Base-by-base conservation (phyloP, 1,284 basidiomycete species). In the Cutaneotrichosporon curvatum region DNA sequence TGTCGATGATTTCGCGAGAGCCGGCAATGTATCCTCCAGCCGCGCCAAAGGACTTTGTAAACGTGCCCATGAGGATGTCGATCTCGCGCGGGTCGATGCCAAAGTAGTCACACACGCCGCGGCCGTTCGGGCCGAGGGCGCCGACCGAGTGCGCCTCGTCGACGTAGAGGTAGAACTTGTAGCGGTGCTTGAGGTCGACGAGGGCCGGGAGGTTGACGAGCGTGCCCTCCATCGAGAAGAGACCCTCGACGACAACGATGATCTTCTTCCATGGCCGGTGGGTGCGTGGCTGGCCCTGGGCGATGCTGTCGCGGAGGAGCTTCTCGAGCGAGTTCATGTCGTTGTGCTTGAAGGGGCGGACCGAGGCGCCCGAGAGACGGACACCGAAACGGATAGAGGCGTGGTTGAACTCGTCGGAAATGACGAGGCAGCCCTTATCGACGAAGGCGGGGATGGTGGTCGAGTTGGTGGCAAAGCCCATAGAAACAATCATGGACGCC, bases 241-340 rank as follows among this genome's bases (percentile, higher is more conserved):
- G 72, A 3, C 94, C 94, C 70, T 99, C 94, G 30, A 98, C 90
- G 49, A 97, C 81, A 40, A 99, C 60, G 38, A 98, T 66, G 56
- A 99, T 98, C 78, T 96, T 97, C 77, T 95, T 96, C 94, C 94
- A 98, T 2, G 94, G 95, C 15, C 94, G 74, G 68, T 97, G 95
- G 0, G 91, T 97, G 73, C 91, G 85, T 2, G 94, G 91, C 71
- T 97, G 94, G 21, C 94, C 94, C 71, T 98, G 94, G 58, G 85
- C 88, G 73, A 99, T 95, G 37, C 83, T 84, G 73, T 99, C 95
- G 37, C 84, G 79, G 57, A 99, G 74, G 9, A 97, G 67, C 6
- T 74, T 70, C 72, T 97, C 92, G 50, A 99, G 75, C 41, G 78
- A 81, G 40, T 78, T 70, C 84, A 97, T 89, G 70, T 96, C 82